Base-by-base conservation (phyloP, 176 grass and related monocot genomes). In the Chloris gayana region DNA sequence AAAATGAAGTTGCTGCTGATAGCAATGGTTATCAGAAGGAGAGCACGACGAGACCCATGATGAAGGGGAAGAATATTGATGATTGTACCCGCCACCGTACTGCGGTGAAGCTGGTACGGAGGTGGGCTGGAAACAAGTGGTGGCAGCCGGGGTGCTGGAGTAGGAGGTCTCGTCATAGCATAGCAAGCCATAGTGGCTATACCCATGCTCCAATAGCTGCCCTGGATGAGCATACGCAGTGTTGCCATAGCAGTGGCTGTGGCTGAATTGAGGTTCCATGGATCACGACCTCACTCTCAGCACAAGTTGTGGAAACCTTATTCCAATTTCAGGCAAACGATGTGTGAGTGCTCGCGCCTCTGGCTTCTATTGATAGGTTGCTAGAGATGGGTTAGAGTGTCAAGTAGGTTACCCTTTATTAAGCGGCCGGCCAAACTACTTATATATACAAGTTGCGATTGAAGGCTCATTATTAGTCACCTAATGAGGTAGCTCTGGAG, bases 211-310 rank as follows among this genome's bases (percentile, higher is more conserved):
- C 21, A n/a, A 9, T 56, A 21, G 53, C 53, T 56, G 53, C 53
- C 21, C 53, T 3, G n/a, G 4, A 56, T 19, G 1, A 56, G 25
- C 17, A 15, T 41, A 25, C 17, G 38, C 33, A 1, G 9, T n/a
- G 9, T 46, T 26, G 18, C 60, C 41, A 3, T 78, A 65, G 39
- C 24, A 49, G 21, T 56, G 21, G 75, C 75, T 49, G 60, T 31
- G n/a, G 75, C 75, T 65, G 75, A 64, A 64, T 12, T 44, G 41
- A 44, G 41, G 41, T 44, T 50, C 47, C 47, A 50, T 50, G 47
- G 2, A 50, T 50, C 47, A 3, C 47, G 47, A 50, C 14, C 47
- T 50, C 47, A 50, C 47, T 50, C 14, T 17, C 14, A 2, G 10
- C 41, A 37, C 35, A 37, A 37, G 2, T 44, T 44, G 41, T 12